These are phyloP conservation scores for Symbiodinium pilosum DNA, from an alignment of 73 alveolate genomes.

Conservation along the genomic window DNA sequence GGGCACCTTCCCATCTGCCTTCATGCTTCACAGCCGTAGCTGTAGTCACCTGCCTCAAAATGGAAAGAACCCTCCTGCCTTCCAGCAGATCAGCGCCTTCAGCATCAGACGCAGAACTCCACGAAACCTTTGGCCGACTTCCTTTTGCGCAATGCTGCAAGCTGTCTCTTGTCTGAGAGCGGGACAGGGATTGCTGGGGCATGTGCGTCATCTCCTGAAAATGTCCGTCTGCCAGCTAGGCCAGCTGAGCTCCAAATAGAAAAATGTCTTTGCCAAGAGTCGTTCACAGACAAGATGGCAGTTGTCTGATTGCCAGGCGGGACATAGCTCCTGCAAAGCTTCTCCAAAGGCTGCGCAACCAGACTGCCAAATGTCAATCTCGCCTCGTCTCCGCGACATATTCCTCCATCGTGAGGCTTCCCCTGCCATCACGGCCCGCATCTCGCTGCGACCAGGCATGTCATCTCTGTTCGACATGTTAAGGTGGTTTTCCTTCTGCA, in stretches of 20 bases:
- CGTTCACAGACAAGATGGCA: slow-evolving; percentile 47
- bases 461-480: no score
- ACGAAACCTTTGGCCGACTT: slow-evolving; percentile 19
- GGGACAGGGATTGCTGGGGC: slow-evolving; percentile 59
- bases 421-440: no score
- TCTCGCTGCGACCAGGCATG: no score
- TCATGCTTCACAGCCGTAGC: no score
- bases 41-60: background rate
- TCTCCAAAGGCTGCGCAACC: background rate
- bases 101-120: slow-evolving; percentile 41
- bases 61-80: slow-evolving; percentile 3
- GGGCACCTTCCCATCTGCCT: slow-evolving; percentile 49
- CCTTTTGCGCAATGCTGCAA: no score
- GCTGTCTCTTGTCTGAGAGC: background rate
- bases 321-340: slow-evolving; percentile 27
- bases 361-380: background rate
- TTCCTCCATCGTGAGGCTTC: slow-evolving; percentile 58
- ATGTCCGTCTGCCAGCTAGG: background rate
- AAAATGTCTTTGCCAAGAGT: background rate
- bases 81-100: slow-evolving; percentile 64
- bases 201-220: slow-evolving; percentile 82
- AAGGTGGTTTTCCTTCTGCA: no score
- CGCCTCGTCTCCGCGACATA: slow-evolving; percentile 71
- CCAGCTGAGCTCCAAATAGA: no score
- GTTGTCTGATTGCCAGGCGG: slow-evolving; percentile 65